Base-by-base conservation (phyloP, 495 filamentous ascomycete species). In the Lophiostoma macrostomum region DNA sequence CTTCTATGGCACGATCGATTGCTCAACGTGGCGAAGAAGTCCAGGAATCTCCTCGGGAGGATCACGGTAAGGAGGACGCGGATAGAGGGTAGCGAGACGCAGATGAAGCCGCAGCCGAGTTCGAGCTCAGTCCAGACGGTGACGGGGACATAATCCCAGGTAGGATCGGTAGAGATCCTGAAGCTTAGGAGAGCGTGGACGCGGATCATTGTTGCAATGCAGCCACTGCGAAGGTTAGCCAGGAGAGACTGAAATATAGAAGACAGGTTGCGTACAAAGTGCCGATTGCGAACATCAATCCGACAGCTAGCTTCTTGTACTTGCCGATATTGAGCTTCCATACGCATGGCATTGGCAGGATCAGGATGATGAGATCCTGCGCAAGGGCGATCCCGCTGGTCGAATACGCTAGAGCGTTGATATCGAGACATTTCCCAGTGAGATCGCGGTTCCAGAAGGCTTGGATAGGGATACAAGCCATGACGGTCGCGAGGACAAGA, bases 81-180 rank as follows among this genome's bases (percentile, higher is more conserved):
- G 16, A 53, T 30, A 5, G 50, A 14, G 23, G 50, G 50, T 11
- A 53, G 39, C 1, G 31, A 45, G 28, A 45, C 30, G 30, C 50
- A 53, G 39, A 53, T 32, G 23, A 53, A 53, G 23, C 39, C 40
- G 30, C 50, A 35, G 20, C 5, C 29, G 12, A 53, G 50, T 20
- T 53, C 50, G 5, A 53, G 32, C 22, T 25, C 50, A 8, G 50
- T 45, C 50, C 50, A 53, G 14, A 53, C 29, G 0, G 50, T 53
- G 2, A 41, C 39, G 16, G 50, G 50, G 5, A 45, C 50, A 16
- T 53, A 53, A 32, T 53, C 50, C 50, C 50, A 53, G 12, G 50
- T 53, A 6, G 50, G 50, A 29, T 53, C 40, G 40, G 46, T 46
- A 12, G 50, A 45, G 19, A 45, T 45, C 18, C 36, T 27, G 40